Conservation (phyloP, 2,329 filamentous ascomycete species). For the Aspergillus sp. region DNA sequence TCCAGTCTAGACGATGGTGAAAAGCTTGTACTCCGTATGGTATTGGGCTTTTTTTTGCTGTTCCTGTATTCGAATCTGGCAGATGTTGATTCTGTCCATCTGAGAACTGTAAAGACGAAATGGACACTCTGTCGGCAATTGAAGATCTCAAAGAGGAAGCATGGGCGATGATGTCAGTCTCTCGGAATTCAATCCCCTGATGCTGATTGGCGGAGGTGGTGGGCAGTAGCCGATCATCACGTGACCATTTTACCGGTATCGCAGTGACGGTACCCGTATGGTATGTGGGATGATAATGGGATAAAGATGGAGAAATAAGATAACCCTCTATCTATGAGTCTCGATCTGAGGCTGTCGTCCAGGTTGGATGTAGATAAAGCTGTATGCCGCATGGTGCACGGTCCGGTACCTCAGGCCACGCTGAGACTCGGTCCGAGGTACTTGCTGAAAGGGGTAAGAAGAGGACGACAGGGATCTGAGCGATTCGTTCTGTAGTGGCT, state of each 20-base stretch:
- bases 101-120: no score
- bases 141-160: slow-evolving; percentile 1
- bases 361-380: background rate
- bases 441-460: slow-evolving; percentile 4
- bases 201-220: slow-evolving; percentile 10
- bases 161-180: slow-evolving; percentile 6
- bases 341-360: no score
- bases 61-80: no score
- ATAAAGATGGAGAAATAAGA: background rate
- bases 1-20: background rate
- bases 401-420: background rate
- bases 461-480: background rate
- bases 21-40: background rate
- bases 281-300: background rate
- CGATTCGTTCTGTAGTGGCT: background rate
- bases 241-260: slow-evolving; percentile 10
- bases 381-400: background rate
- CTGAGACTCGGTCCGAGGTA: slow-evolving; percentile 13
- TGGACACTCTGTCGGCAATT: slow-evolving; percentile 5
- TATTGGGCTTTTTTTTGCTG: no score
- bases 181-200: slow-evolving; percentile 4
- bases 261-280: background rate
- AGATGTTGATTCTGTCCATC: no score
- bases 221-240: slow-evolving; percentile 8
- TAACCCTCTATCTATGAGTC: background rate